Evolutionary conservation across 257 asterid species (phyloP), one percentile per base, ranked within the genome.

Genomic region (Leonotis leonurus): DNA sequence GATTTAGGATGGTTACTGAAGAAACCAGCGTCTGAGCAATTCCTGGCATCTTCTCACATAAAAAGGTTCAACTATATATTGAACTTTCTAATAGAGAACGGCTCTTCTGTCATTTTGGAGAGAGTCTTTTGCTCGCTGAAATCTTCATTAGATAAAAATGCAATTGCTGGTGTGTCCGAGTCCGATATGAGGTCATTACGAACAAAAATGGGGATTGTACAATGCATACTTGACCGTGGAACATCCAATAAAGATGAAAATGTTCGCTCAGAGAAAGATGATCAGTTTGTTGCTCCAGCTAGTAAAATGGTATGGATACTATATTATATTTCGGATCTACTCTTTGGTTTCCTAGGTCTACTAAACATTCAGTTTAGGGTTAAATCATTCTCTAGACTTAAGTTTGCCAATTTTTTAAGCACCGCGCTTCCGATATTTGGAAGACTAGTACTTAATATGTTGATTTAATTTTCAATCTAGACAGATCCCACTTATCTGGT

Each of bases 1-100:
- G 99, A 93, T 63, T 79, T 93, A 35, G 97, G 92, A 40, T 93
- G 96, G 96, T 82, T 61, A 13, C 72, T 89, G 62, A 85, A 73
- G 77, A 82, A 83, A 70, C 94, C 90, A 16, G 60, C 30, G 7
- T 17, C 70, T 20, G 82, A 71, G 61, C 81, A 69, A 43, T 65
- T 52, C 8, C 44, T 73, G 72, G 70, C 84, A 3, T 70, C 83
- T 62, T 59, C 66, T 1, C 85, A 78, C 45, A 29, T 87, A 18
- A 82, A 74, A 65, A 81, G 90, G 73, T 77, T 78, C 71, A 77
- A 73, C 73, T 8, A 70, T 61, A 68, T 93, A 20, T 64, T 83
- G 58, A 72, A 70, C 56, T 78, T 81, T 70, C 68, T 93, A 60
- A 75, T 82, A 51, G 76, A 83, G 69, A 80, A 70, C 8, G 80